phyloP scores from a whole-genome alignment of 495 filamentous ascomycete species.

The Penicillium canariense region DNA sequence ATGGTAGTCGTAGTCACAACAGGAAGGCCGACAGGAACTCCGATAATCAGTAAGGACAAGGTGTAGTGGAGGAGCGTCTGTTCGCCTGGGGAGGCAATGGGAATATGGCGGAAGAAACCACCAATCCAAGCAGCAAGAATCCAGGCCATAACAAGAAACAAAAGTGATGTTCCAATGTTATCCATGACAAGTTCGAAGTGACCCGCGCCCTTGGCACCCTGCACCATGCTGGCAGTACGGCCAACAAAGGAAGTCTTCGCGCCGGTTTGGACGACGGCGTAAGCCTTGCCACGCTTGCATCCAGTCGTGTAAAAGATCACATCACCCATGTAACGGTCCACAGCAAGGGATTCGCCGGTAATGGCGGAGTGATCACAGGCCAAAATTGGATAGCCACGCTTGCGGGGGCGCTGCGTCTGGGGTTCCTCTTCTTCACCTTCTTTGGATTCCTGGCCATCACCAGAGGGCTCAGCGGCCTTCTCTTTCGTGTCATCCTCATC shows the following conservation, averaged over 20 bases:
- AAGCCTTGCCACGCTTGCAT: slow-evolving; percentile 72
- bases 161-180: slow-evolving; percentile 65
- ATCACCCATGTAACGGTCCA: slow-evolving; percentile 72
- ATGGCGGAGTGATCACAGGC: slow-evolving; percentile 72
- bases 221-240: slow-evolving; percentile 65
- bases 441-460: slow-evolving; percentile 6
- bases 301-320: slow-evolving; percentile 68
- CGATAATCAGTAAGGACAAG: slow-evolving; percentile 80
- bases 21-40: slow-evolving; percentile 93
- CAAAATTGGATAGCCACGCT: slow-evolving; percentile 55
- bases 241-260: slow-evolving; percentile 71
- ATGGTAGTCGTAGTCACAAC: slow-evolving; percentile 95
- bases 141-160: slow-evolving; percentile 67
- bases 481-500: slow-evolving; percentile 21
- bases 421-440: slow-evolving; percentile 15
- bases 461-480: neutral
- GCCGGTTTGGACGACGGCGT: slow-evolving; percentile 57
- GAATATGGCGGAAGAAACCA: slow-evolving; percentile 66
- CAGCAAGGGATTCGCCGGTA: slow-evolving; percentile 69
- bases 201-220: slow-evolving; percentile 63
- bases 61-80: slow-evolving; percentile 63
- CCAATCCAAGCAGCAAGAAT: slow-evolving; percentile 69
- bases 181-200: slow-evolving; percentile 80
- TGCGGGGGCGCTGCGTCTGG: slow-evolving; percentile 19
- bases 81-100: slow-evolving; percentile 59